Conservation (phyloP, 2,329 filamentous ascomycete species). For the Paracoccidioides brasiliensis region DNA sequence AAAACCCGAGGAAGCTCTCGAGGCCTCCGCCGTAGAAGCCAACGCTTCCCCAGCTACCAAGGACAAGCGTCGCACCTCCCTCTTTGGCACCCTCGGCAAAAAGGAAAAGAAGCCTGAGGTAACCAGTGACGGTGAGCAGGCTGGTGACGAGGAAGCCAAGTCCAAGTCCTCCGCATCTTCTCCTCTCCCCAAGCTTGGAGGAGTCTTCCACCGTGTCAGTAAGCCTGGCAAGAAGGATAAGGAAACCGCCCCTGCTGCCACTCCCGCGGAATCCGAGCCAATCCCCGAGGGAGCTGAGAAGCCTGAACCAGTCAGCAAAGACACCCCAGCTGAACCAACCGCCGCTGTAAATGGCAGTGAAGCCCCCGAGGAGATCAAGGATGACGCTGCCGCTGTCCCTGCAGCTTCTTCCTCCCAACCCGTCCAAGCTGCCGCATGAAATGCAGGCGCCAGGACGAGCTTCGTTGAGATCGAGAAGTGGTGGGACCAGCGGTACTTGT, state of each 20-base stretch:
- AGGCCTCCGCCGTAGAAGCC: constrained; percentile 16
- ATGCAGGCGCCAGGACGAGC: constrained; percentile 19
- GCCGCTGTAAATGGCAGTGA: constrained; percentile 17
- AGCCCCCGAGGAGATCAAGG: constrained; percentile 9
- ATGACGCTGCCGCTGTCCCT: constrained; percentile 17
- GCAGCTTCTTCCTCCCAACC: constrained; percentile 23
- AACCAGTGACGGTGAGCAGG: constrained; percentile 32
- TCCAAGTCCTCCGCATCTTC: constrained; percentile 22
- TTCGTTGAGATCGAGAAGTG: constrained; percentile 30
- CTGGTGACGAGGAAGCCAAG: constrained; percentile 33
- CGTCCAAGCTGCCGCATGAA: constrained; percentile 34
- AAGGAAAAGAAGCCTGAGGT: constrained; percentile 39
- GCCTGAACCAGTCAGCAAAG: constrained; percentile 12
- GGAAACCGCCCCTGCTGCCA: constrained; percentile 20
- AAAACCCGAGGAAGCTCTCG: constrained; percentile 14
- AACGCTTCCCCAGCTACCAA: constrained; percentile 33
- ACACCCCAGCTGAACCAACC: constrained; percentile 17
- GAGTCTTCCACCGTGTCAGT: constrained; percentile 38
- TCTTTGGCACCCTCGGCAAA: constrained; percentile 43
- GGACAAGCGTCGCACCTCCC: constrained; percentile 40
- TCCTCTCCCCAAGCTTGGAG: constrained; percentile 28
- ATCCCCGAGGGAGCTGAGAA: constrained; percentile 19
- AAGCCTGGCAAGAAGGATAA: constrained; percentile 34
- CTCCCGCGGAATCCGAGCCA: constrained; percentile 15
- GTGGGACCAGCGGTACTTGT: constrained; percentile 26